Base-by-base conservation (phyloP, 805 yeast genomes). In the Grigorovia jiainica region DNA sequence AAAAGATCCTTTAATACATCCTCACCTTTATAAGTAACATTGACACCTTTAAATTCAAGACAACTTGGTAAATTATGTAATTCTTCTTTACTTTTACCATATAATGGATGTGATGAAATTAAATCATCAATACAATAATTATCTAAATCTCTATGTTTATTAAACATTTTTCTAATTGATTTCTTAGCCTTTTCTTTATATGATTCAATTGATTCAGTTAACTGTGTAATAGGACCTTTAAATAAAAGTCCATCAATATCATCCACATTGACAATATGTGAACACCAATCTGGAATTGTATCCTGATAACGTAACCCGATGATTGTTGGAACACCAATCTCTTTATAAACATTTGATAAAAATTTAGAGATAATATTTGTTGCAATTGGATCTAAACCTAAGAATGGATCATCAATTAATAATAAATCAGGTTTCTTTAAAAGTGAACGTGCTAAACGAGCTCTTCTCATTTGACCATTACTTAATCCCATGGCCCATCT, bases 401-500 rank as follows among this genome's bases (percentile, higher is more conserved):
- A 60, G 52, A 87, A 90, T 8, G 96, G 96, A 53, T 92, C 97
- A 59, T 92, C 97, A 16, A 90, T 70, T 4, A 90, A 57, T 41
- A 87, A 63, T 24, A 87, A 49, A 35, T 68, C 66, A 0, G 97
- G 95, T 27, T 73, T 65, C 36, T 68, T 66, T 42, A 86, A 70
- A 34, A 92, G 52, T 0, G 87, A 78, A 46, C 75, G 72, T 0
- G 96, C 97, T 21, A 92, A 64, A 46, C 96, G 71, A 0, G 97
- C 95, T 39, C 98, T 69, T 51, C 98, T 71, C 58, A 84, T 78
- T 61, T 92, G 98, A 0, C 98, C 98, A 60, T 92, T 92, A 59
- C 95, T 84, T 35, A 92, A 66, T 0, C 90, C 84, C 58, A 86
- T 85, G 27, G 84, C 76, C 87, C 95, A 90, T 45, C 86, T 74